These are phyloP conservation scores for Hyphochytrium catenoides DNA, from an alignment of 352 stramenopile genomes.

Conservation along the genomic window DNA sequence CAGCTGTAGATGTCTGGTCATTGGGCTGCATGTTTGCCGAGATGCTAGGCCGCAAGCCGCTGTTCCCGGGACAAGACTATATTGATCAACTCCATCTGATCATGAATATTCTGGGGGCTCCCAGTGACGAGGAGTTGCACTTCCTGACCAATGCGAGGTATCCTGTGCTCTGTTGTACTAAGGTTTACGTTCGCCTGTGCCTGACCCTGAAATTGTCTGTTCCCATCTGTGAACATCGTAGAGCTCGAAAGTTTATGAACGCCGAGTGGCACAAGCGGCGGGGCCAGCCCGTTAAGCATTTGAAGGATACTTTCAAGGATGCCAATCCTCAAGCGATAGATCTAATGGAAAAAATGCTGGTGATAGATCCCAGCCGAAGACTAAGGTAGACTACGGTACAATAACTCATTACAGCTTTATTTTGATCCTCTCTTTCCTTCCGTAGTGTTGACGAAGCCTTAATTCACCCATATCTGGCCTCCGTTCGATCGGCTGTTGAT, in stretches of 20 bases:
- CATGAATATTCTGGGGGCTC: conserved; percentile 82
- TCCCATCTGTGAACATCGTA: too few species aligned
- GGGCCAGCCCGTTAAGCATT: conserved; percentile 25
- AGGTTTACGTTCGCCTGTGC: too few species aligned
- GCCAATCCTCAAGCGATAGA: conserved; percentile 36
- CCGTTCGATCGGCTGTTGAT: conserved; percentile 62
- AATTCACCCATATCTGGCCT: conserved; percentile 53
- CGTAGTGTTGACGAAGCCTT: conserved; percentile 72
- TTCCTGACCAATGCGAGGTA: conserved; percentile 86
- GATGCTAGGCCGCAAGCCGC: conserved; percentile 86
- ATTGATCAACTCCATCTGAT: conserved; percentile 91
- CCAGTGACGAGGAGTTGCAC: conserved; percentile 75
- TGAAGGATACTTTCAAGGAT: conserved; percentile 42
- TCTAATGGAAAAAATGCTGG: conserved; percentile 69
- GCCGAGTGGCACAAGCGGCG: conserved; percentile 39
- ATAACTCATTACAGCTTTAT: too few species aligned
- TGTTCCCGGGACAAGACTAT: conserved; percentile 86
- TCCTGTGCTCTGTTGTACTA: too few species aligned
- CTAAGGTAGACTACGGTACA: too few species aligned
- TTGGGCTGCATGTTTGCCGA: conserved; percentile 99
- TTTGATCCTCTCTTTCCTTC: too few species aligned
- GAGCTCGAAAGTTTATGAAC: conserved; percentile 55
- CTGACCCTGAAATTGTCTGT: too few species aligned
- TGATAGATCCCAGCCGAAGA: conserved; percentile 70
- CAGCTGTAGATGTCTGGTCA: conserved; percentile 75